A percentile compares a stretch with the other conserved stretches of the same genome.
Evolutionary conservation across 805 yeast species (phyloP).

Genomic region (Saccharomycopsis vini): DNA sequence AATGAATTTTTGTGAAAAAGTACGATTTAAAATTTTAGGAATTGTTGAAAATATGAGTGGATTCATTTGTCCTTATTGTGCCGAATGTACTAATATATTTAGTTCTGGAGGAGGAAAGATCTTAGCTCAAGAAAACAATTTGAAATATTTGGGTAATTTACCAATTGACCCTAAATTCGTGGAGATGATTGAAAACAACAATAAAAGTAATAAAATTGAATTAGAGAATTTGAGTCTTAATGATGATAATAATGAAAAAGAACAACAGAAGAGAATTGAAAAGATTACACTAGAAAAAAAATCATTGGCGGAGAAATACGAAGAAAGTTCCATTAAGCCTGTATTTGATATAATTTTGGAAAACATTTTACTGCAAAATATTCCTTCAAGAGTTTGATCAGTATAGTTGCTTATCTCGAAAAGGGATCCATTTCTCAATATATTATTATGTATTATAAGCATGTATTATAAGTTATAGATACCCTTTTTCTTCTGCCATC

Average conservation of each 20-base stretch:
- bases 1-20: conserved; percentile 84
- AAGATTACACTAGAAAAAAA: conserved; percentile 8
- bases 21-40: conserved; percentile 71
- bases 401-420: no score
- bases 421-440: no score
- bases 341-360: conserved; percentile 40
- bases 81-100: conserved; percentile 86
- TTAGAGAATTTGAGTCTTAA: not conserved
- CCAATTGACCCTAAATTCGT: conserved; percentile 94
- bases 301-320: conserved; percentile 31
- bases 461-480: no score
- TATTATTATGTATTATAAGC: no score
- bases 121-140: conserved; percentile 50
- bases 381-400: conserved; percentile 22
- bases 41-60: conserved; percentile 96
- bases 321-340: conserved; percentile 26
- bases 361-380: conserved; percentile 26
- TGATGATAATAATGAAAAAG: not conserved
- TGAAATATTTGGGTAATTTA: conserved; percentile 73
- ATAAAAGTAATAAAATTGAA: conserved; percentile 25
- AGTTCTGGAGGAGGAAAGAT: conserved; percentile 85
- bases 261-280: conserved; percentile 1
- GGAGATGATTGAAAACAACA: conserved; percentile 69
- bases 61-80: conserved; percentile 87
- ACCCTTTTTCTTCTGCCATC: no score